These are phyloP conservation scores for Lipomyces yamanashiensis DNA, from an alignment of 805 yeast species.

Conservation along the genomic window DNA sequence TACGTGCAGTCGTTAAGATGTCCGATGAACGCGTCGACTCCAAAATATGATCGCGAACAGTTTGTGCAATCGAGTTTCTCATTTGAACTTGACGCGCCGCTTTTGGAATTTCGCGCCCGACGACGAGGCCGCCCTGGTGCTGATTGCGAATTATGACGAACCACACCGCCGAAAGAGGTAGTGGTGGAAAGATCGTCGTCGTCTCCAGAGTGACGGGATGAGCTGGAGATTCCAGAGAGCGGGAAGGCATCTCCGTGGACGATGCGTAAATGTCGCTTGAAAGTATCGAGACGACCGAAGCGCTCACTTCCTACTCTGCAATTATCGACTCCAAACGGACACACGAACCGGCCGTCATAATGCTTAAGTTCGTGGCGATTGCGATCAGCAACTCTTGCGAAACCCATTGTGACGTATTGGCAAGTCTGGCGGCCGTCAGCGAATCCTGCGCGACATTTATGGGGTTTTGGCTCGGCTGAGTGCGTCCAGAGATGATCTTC, in stretches of 20 bases:
- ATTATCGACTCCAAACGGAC: conserved; percentile 25
- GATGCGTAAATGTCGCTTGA: conserved; percentile 31
- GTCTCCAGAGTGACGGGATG: not conserved
- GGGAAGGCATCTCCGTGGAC: conserved; percentile 16
- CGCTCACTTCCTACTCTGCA: conserved; percentile 26
- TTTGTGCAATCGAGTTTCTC: conserved; percentile 22
- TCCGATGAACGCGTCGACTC: conserved; percentile 22
- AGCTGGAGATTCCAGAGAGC: too few relatives aligned
- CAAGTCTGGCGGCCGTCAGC: conserved; percentile 21
- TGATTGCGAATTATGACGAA: not conserved
- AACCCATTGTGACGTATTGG: conserved; percentile 27
- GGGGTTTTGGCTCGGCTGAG: conserved; percentile 28
- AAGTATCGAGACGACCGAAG: conserved; percentile 31
- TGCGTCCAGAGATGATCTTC: conserved; percentile 34
- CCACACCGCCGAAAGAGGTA: not conserved
- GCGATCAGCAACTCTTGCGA: conserved; percentile 31
- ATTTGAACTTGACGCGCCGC: conserved; percentile 3
- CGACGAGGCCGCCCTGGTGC: conserved; percentile 3
- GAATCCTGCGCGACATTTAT: conserved; percentile 32
- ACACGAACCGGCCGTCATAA: conserved; percentile 27
- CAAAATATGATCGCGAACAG: conserved; percentile 15
- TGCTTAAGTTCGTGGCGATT: conserved; percentile 29
- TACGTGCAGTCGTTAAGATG: conserved; percentile 35
- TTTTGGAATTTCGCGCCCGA: conserved; percentile 9
- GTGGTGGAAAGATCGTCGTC: not conserved